Conservation (phyloP, 2,329 filamentous ascomycete genomes). For the Allantophomopsis lycopodina region DNA sequence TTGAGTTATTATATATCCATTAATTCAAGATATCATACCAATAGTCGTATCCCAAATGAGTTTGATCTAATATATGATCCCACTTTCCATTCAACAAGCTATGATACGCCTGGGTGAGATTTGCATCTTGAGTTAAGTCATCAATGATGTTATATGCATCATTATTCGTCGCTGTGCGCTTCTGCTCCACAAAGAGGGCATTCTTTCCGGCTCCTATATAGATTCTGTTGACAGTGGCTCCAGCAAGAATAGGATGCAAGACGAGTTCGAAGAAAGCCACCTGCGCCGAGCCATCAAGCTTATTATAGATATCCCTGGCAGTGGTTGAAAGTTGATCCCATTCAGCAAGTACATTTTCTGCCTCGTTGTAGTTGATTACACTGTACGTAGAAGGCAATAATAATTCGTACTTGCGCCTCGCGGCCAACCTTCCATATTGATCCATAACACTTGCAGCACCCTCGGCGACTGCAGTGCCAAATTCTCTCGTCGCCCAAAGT, state of each 20-base stretch:
- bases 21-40: conserved; percentile 14
- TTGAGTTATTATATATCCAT: no score
- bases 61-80: conserved; percentile 47
- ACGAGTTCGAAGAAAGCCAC: conserved; percentile 51
- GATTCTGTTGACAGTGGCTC: conserved; percentile 39
- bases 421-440: conserved; percentile 41
- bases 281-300: conserved; percentile 31
- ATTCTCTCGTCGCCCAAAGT: conserved; percentile 42
- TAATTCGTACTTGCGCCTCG: conserved; percentile 47
- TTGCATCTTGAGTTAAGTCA: conserved; percentile 40
- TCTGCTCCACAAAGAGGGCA: conserved; percentile 37
- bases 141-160: conserved; percentile 35
- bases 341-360: conserved; percentile 37
- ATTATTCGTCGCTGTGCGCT: conserved; percentile 40
- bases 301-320: conserved; percentile 41
- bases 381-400: conserved; percentile 44
- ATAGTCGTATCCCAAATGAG: conserved; percentile 35
- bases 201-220: conserved; percentile 36
- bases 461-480: conserved; percentile 31
- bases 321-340: conserved; percentile 37
- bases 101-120: conserved; percentile 42
- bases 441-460: conserved; percentile 36
- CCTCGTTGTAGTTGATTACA: conserved; percentile 50
- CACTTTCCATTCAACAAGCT: conserved; percentile 45
- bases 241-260: conserved; percentile 44